These are phyloP conservation scores for Aspergillus sp. DNA, from an alignment of 2,329 filamentous ascomycete species.

Conservation along the genomic window DNA sequence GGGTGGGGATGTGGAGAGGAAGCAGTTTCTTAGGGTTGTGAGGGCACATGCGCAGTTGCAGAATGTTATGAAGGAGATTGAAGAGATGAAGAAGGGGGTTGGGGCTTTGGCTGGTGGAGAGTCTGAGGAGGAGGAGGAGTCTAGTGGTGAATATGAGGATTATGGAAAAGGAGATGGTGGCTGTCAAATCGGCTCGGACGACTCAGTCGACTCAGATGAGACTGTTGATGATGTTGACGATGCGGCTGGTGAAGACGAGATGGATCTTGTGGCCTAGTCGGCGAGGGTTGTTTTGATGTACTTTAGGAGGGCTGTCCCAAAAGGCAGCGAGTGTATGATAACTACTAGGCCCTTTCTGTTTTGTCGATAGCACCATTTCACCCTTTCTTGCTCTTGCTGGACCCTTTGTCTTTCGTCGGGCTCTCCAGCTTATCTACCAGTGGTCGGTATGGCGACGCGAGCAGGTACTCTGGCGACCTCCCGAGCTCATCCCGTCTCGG, in stretches of 20 bases:
- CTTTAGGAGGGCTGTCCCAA: neutral
- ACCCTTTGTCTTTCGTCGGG: slow-evolving; percentile 35
- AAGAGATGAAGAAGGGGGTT: neutral
- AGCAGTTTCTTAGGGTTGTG: slow-evolving; percentile 3
- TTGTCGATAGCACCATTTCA: slow-evolving; percentile 21
- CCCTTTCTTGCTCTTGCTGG: slow-evolving; percentile 40
- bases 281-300: neutral
- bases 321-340: neutral
- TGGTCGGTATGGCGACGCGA: slow-evolving; percentile 65
- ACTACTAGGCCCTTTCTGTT: slow-evolving; percentile 13
- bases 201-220: neutral
- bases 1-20: neutral
- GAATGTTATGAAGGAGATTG: slow-evolving; percentile 13
- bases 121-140: neutral
- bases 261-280: neutral
- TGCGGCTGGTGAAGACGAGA: neutral
- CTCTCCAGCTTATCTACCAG: slow-evolving; percentile 57
- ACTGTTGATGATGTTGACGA: neutral
- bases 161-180: neutral
- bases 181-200: neutral
- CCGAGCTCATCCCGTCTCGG: slow-evolving; percentile 40
- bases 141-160: neutral
- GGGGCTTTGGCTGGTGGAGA: neutral
- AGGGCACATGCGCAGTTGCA: slow-evolving; percentile 24
- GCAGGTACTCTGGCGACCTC: slow-evolving; percentile 54